Percentiles rank a stretch among this genome's conserved stretches.
These are phyloP conservation scores for Paecilomyces niveus DNA, from an alignment of 2,329 filamentous ascomycete genomes.

Conservation along the genomic window DNA sequence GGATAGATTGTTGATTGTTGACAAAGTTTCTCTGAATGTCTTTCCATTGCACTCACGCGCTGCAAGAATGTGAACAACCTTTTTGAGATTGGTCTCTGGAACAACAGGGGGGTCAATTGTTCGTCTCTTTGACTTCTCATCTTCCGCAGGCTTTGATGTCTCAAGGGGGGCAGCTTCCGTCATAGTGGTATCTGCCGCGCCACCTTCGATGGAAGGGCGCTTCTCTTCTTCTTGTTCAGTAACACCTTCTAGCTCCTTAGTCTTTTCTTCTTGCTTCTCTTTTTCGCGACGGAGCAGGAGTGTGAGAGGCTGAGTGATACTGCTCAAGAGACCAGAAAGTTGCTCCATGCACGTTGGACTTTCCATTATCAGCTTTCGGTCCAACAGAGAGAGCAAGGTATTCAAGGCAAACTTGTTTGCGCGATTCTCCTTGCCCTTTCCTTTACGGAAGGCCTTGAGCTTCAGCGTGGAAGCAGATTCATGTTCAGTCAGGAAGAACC, in stretches of 20 bases:
- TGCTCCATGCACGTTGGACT: slow-evolving; percentile 96
- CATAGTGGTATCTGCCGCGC: slow-evolving; percentile 31
- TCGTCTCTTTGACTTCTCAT: slow-evolving; percentile 51
- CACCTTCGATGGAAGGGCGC: slow-evolving; percentile 16
- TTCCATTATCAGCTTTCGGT: slow-evolving; percentile 93
- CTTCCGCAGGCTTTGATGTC: slow-evolving; percentile 36
- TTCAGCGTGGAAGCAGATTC: slow-evolving; percentile 74
- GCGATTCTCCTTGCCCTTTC: slow-evolving; percentile 78
- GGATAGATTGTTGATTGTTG: slow-evolving; percentile 97
- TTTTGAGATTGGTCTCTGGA: slow-evolving; percentile 77
- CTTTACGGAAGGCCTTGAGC: slow-evolving; percentile 69
- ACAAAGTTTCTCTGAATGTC: slow-evolving; percentile 95
- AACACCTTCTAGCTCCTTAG: slow-evolving; percentile 27
- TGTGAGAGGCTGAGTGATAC: slow-evolving; percentile 79
- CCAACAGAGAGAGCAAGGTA: slow-evolving; percentile 76
- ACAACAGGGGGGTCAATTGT: slow-evolving; percentile 74
- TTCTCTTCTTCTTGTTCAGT: slow-evolving; percentile 19
- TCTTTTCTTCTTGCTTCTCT: slow-evolving; percentile 52
- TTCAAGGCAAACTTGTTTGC: slow-evolving; percentile 87
- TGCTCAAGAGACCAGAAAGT: slow-evolving; percentile 76
- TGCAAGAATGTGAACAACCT: slow-evolving; percentile 95
- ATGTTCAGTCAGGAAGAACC: slow-evolving; percentile 91
- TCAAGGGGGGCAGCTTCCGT: slow-evolving; percentile 28
- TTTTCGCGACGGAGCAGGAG: slow-evolving; percentile 76
- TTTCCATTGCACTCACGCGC: slow-evolving; percentile 94